Percentiles rank a stretch among this genome's conserved stretches.
Conservation (phyloP, 208 protist genomes). For the Trypanosomatidae sp. region DNA sequence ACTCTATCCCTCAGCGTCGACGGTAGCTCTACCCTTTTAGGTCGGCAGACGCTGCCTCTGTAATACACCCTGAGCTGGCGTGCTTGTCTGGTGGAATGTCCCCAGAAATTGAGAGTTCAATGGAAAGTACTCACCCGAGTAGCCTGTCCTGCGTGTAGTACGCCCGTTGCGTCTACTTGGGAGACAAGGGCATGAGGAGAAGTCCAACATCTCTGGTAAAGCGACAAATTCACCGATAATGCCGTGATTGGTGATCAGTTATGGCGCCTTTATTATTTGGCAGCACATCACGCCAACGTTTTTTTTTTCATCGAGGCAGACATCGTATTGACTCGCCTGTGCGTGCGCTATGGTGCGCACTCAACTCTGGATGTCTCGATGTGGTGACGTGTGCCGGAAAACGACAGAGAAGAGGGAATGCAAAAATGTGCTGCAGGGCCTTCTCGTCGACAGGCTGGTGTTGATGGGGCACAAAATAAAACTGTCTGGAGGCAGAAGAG, state of each 20-base stretch:
- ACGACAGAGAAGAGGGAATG: too few relatives aligned
- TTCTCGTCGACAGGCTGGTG: background rate
- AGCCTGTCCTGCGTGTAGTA: conserved; percentile 83
- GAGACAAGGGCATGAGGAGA: conserved; percentile 63
- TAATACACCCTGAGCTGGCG: conserved; percentile 62
- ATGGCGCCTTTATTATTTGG: conserved; percentile 42
- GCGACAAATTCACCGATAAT: conserved; percentile 55
- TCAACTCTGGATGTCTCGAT: background rate
- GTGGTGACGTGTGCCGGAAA: background rate
- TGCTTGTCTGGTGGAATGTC: conserved; percentile 50
- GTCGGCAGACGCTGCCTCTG: conserved; percentile 49
- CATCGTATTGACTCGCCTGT: background rate
- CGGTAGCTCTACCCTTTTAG: conserved; percentile 24
- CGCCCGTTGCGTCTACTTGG: conserved; percentile 62
- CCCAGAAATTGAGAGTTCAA: conserved; percentile 30
- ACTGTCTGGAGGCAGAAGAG: background rate
- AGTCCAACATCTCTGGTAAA: conserved; percentile 59
- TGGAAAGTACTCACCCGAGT: conserved; percentile 59
- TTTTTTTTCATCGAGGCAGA: conserved; percentile 31
- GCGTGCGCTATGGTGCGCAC: background rate
- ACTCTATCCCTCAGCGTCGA: conserved; percentile 35
- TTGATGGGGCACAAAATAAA: background rate
- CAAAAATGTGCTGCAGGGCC: background rate
- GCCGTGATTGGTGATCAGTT: conserved; percentile 63
- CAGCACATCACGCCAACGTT: conserved; percentile 57